phyloP scores from a whole-genome alignment of 2,329 filamentous ascomycete genomes.

The Neonectria punicea region DNA sequence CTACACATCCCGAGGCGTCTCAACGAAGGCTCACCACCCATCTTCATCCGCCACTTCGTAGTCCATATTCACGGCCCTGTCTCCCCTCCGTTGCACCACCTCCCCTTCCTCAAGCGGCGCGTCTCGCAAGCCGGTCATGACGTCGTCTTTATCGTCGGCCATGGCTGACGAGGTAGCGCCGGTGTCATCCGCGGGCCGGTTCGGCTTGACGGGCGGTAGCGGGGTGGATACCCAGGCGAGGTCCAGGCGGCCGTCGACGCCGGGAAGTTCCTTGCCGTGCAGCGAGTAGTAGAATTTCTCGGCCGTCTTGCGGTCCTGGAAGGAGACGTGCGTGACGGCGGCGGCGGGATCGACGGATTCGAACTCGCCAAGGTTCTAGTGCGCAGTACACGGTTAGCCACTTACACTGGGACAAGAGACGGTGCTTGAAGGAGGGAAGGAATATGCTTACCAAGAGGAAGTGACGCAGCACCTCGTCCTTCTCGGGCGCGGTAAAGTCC shows the following conservation, averaged over 20 bases:
- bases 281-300: slow-evolving; percentile 74
- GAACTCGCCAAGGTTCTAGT: slow-evolving; percentile 70
- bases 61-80: slow-evolving; percentile 58
- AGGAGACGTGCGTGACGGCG: slow-evolving; percentile 64
- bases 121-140: slow-evolving; percentile 36
- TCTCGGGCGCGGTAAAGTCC: slow-evolving; percentile 69
- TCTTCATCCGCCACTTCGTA: slow-evolving; percentile 65
- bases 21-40: slow-evolving; percentile 50
- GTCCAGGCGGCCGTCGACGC: slow-evolving; percentile 71
- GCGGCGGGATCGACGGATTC: slow-evolving; percentile 64
- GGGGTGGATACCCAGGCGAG: slow-evolving; percentile 67
- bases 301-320: slow-evolving; percentile 75
- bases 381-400: slow-evolving; percentile 7
- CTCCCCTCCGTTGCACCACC: slow-evolving; percentile 40
- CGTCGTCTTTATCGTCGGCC: slow-evolving; percentile 38
- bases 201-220: slow-evolving; percentile 36
- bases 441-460: slow-evolving; percentile 71
- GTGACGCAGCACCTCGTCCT: slow-evolving; percentile 76
- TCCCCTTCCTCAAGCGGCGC: slow-evolving; percentile 25
- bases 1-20: background rate
- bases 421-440: background rate
- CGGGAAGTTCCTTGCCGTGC: slow-evolving; percentile 67
- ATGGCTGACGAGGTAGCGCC: slow-evolving; percentile 13
- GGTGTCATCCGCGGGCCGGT: slow-evolving; percentile 23
- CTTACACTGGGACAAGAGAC: background rate